Base-by-base conservation (phyloP, 2,329 filamentous ascomycete genomes). In the Anthostomella pinea region DNA sequence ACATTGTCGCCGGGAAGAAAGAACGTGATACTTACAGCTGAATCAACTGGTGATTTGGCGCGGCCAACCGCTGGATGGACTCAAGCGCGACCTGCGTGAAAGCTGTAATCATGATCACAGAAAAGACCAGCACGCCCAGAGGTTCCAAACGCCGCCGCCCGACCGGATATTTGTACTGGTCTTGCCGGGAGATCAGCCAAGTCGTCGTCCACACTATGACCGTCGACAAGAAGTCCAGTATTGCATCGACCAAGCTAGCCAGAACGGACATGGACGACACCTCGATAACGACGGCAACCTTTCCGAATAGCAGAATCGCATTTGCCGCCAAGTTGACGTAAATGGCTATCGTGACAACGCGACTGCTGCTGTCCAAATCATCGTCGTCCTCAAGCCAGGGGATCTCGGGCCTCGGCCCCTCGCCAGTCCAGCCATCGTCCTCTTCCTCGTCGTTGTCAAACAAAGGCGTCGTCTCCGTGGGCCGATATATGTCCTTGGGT, bases 261-360 rank as follows among this genome's bases (percentile, higher is more conserved):
- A 91, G 70, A 9, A 91, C 85, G 4, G 86, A 90, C 58, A 93
- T 81, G 29, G 86, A 91, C 14, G 81, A 86, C 0, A 89, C 88
- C 33, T 87, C 77, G 21, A 87, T 57, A 25, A 90, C 81, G 33
- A 93, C 87, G 24, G 77, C 74, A 33, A 89, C 77, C 60, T 95
- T 95, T 42, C 87, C 79, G 6, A 75, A 74, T 3, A 95, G 73
- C 2, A 95, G 72, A 27, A 87, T 67, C 3, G 79, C 70, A 57
- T 95, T 95, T 40, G 88, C 89, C 15, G 76, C 65, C 31, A 94
- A 76, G 58, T 94, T 95, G 60, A 94, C 67, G 60, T 89, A 91
- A 53, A 97, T 93, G 26, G 91, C 90, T 14, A 93, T 57, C n/a
- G 81, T 84, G 31, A 96, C 88, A 31, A 95, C 78, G 11, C 76